Evolutionary conservation across 352 stramenopile species (phyloP), one percentile per base, ranked within the genome.

Genomic region (Globisporangium nunn): DNA sequence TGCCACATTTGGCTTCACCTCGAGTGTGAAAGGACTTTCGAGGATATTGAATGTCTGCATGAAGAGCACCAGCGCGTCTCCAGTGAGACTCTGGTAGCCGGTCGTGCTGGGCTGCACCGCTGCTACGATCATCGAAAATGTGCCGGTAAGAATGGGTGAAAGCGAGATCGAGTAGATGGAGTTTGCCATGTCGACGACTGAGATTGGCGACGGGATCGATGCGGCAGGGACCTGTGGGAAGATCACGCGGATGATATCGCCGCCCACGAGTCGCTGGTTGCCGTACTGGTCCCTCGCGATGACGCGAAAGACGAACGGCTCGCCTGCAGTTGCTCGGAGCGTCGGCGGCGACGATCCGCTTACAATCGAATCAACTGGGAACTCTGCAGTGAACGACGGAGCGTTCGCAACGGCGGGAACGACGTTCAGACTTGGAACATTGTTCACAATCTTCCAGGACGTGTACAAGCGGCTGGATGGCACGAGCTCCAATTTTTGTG

Each of bases 391-490:
- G 57, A 82, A 85, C 3, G 63, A 67, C 4, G 68, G 64, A 29
- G 70, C 56, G 23, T 64, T 45, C 14, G 74, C 50, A 23, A 14
- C 30, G 3, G 57, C 63, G 17, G 76, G 76, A 4, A 72, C 59
- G 40, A 85, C 61, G 52, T 74, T 50, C 15, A 85, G 63, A 11
- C 58, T 39, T 14, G 79, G 78, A 0, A 86, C 63, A 48, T 87
- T 83, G 46, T 85, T 85, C 7, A 72, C 59, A 12, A 90, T 77
- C 17, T 49, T 53, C 73, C 79, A 87, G 0, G 60, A 71, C 17
- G 79, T 85, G 51, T 78, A 87, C 4, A 87, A 57, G 4, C 61
- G 61, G 39, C 50, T 68, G 1, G 73, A 51, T 11, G 75, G 65
- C 35, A 92, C 63, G 17, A 81, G 49, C 57, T 84, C 61, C 12